Evolutionary conservation across 2,329 filamentous ascomycete genomes (phyloP), one percentile per base, ranked within the genome.

Genomic region (Aureobasidium sp.): DNA sequence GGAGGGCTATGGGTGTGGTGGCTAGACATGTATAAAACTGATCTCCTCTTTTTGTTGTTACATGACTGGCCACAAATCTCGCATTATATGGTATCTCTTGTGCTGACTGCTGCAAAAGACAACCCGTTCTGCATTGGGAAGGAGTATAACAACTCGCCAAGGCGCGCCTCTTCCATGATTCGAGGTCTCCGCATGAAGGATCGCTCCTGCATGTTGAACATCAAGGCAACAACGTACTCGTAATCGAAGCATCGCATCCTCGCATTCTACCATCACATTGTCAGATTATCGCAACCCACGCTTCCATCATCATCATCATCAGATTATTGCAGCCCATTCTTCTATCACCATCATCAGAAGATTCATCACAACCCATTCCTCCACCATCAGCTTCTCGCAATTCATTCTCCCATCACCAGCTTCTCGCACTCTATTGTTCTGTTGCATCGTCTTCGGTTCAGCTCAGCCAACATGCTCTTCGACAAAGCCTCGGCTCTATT

Each of bases 1-100:
- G 34, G 41, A 31, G 56, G 44, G 39, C 56, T 59, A 44, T 39
- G 15, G 53, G 27, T 45, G 37, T 57, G 45, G 53, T 57, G 27
- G 41, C 15, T 57, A 57, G 53, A 57, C 39, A 57, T 59, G 44
- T 59, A 59, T 59, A 29, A 59, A 48, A 48, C 31, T 34, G 53
- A 59, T 48, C 56, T 59, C 56, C 44, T 48, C 56, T 59, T 59
- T 59, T 48, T 47, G 14, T 56, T 25, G 25, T 29, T 31, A 27
- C 37, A 25, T 7, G 31, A 34, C 12, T 12, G 12, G 31, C 31
- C 31, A 34, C 31, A 34, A 34, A n/a, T n/a, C n/a, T n/a, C n/a
- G n/a, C n/a, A n/a, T n/a, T 25, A 34, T 22, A 5, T 34, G 12
- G 17, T 51, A 25, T 44, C 6, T 45, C 8, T 17, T 15, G 42